These are phyloP conservation scores for Phialocephala sp. DNA, from an alignment of 2,329 filamentous ascomycete species.

Conservation along the genomic window DNA sequence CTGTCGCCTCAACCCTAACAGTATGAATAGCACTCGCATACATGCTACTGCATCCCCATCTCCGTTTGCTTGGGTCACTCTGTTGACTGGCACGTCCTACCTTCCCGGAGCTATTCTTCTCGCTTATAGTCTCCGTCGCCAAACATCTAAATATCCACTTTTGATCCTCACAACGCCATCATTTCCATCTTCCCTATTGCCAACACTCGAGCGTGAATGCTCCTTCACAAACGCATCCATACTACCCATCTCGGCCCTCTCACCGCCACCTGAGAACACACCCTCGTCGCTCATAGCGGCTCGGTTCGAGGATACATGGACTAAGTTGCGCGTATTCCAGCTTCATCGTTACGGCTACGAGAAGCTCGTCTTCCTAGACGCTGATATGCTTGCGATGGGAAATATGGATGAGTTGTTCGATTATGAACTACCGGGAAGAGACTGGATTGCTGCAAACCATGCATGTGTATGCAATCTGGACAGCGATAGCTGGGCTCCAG, in stretches of 20 bases:
- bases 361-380: slow-evolving; percentile 80
- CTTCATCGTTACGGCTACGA: slow-evolving; percentile 68
- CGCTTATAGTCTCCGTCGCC: slow-evolving; percentile 71
- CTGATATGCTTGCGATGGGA: slow-evolving; percentile 79
- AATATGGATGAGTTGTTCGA: slow-evolving; percentile 94
- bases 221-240: slow-evolving; percentile 71
- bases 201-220: slow-evolving; percentile 61
- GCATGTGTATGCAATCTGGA: slow-evolving; percentile 85
- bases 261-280: slow-evolving; percentile 62
- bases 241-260: slow-evolving; percentile 71
- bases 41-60: background rate
- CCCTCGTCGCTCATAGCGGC: slow-evolving; percentile 67
- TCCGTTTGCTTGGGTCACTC: slow-evolving; percentile 68
- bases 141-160: slow-evolving; percentile 72
- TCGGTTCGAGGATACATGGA: slow-evolving; percentile 88
- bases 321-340: slow-evolving; percentile 78
- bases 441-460: slow-evolving; percentile 80
- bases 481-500: slow-evolving; percentile 75
- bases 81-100: slow-evolving; percentile 82
- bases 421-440: slow-evolving; percentile 64
- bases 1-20: background rate
- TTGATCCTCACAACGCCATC: slow-evolving; percentile 79
- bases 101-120: slow-evolving; percentile 81
- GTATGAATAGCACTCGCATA: background rate
- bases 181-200: slow-evolving; percentile 60